A percentile compares a stretch with the other conserved stretches of the same genome.
phyloP scores from a whole-genome alignment of 306 rosid genomes.

The Rosa chinensis region DNA sequence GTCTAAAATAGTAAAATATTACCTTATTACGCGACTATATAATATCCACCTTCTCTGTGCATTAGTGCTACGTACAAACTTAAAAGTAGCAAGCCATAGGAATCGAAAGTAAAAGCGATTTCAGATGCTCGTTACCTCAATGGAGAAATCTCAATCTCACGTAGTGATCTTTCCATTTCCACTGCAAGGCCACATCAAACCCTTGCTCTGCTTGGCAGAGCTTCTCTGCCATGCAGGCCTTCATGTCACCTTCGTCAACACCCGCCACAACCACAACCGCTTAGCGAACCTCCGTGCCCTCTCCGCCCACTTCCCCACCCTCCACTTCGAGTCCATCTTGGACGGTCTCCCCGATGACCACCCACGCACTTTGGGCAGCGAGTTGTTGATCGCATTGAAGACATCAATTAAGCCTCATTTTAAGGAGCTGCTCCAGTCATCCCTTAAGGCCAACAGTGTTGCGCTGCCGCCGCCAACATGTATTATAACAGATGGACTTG shows the following conservation, averaged over 20 bases:
- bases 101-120: neutral
- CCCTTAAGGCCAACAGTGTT: neutral
- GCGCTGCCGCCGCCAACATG: neutral
- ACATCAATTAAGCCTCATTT: neutral
- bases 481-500: neutral
- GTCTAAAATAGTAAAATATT: neutral
- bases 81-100: neutral
- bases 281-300: neutral
- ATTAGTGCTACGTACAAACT: neutral
- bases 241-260: slow-evolving; percentile 22
- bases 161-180: slow-evolving; percentile 18
- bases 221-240: slow-evolving; percentile 16
- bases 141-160: slow-evolving; percentile 9
- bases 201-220: slow-evolving; percentile 22
- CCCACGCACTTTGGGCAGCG: neutral
- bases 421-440: neutral
- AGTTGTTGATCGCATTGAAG: neutral
- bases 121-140: neutral
- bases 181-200: slow-evolving; percentile 23
- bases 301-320: slow-evolving; percentile 14
- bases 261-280: slow-evolving; percentile 8
- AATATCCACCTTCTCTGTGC: neutral
- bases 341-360: slow-evolving; percentile 10
- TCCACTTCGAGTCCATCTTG: slow-evolving; percentile 12
- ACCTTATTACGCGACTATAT: no score